Conservation (phyloP, 148 eudicot genomes). For the Amaranthus hypochondriacus region DNA sequence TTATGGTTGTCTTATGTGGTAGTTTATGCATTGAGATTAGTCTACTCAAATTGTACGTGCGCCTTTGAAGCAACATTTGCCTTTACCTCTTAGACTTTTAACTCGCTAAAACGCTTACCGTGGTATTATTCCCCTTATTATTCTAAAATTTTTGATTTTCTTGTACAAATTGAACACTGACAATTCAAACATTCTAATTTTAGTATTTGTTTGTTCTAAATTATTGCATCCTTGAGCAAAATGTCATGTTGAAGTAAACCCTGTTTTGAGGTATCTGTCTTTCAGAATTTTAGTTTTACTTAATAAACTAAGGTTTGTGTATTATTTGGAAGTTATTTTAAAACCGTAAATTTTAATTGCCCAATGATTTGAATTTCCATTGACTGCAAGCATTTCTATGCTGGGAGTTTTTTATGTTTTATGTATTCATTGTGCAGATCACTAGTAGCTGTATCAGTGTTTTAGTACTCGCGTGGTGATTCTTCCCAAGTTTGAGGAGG, state of each 20-base stretch:
- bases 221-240: background rate
- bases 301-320: background rate
- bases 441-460: conserved; percentile 62
- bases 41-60: background rate
- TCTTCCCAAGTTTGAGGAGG: conserved; percentile 79
- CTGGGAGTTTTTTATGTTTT: conserved; percentile 41
- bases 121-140: background rate
- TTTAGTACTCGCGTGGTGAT: conserved; percentile 80
- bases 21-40: background rate
- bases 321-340: conserved; percentile 2
- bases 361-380: conserved; percentile 13
- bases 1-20: background rate
- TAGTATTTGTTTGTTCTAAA: background rate
- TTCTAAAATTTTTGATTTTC: background rate
- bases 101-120: no score
- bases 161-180: background rate
- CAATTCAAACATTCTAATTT: background rate
- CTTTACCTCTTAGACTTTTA: background rate
- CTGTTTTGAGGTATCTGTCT: background rate
- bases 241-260: background rate
- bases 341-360: background rate
- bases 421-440: conserved; percentile 81
- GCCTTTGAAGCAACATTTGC: background rate
- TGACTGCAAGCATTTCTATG: conserved; percentile 19
- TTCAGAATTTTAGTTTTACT: background rate